Evolutionary conservation across 148 eudicot species (phyloP).

Genomic region (Agrostemma githago): DNA sequence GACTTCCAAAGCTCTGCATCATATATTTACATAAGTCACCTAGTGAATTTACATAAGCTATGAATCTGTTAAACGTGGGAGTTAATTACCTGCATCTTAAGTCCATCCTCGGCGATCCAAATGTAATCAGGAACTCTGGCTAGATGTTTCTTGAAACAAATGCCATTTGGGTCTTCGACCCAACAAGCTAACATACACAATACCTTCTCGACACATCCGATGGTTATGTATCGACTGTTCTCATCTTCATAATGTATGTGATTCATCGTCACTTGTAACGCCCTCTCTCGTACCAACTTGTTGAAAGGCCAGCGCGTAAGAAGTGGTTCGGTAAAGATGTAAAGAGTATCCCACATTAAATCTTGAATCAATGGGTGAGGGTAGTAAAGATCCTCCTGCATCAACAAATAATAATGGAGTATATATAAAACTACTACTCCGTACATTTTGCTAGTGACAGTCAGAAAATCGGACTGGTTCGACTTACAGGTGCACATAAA

Average conservation of each 20-base stretch:
- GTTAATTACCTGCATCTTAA: constrained; percentile 8
- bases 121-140: constrained; percentile 30
- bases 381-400: constrained; percentile 31
- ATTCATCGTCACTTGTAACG: constrained; percentile 23
- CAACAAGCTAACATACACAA: constrained; percentile 32
- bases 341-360: constrained; percentile 25
- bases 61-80: neutral
- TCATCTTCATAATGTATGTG: constrained; percentile 35
- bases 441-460: neutral
- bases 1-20: constrained; percentile 37
- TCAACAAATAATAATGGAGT: neutral
- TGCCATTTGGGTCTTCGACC: constrained; percentile 28
- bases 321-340: constrained; percentile 23
- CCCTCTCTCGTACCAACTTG: constrained; percentile 25
- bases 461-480: neutral
- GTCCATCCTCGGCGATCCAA: constrained; percentile 37
- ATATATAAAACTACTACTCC: too few relatives aligned
- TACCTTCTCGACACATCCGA: constrained; percentile 27
- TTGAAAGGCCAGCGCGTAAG: constrained; percentile 30
- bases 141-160: constrained; percentile 24
- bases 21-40: too few relatives aligned
- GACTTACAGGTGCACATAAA: constrained; percentile 32
- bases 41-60: too few relatives aligned
- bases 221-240: constrained; percentile 28
- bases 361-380: constrained; percentile 29